These are phyloP conservation scores for Coprinopsis marcescibilis DNA, from an alignment of 768 basidiomycete species.

Conservation along the genomic window DNA sequence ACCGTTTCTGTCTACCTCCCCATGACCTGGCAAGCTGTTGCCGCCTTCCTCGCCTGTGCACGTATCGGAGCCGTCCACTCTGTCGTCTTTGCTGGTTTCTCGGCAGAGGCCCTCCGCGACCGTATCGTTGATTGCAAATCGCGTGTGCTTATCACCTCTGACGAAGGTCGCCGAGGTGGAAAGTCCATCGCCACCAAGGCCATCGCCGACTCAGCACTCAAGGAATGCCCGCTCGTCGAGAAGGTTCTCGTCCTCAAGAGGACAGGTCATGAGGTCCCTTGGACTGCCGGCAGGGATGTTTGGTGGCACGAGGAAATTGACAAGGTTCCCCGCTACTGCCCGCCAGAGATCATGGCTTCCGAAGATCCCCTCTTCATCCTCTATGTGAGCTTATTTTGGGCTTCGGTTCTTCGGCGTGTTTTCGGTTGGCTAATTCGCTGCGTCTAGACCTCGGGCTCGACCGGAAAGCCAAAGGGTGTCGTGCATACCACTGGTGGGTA, in stretches of 20 bases:
- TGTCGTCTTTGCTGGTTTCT: slow-evolving; percentile 97
- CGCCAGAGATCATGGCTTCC: slow-evolving; percentile 80
- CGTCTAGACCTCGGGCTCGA: slow-evolving; percentile 82
- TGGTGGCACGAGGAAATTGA: slow-evolving; percentile 96
- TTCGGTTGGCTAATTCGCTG: slow-evolving; percentile 7
- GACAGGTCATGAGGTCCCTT: slow-evolving; percentile 78
- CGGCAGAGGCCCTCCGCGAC: slow-evolving; percentile 89
- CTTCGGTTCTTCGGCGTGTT: neutral
- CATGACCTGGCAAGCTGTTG: slow-evolving; percentile 94
- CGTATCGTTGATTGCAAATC: slow-evolving; percentile 85
- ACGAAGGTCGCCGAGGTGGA: slow-evolving; percentile 91
- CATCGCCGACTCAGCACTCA: slow-evolving; percentile 89
- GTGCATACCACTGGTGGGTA: slow-evolving; percentile 89
- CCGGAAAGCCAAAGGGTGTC: slow-evolving; percentile 96
- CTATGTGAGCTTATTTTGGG: slow-evolving; percentile 57
- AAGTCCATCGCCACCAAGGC: slow-evolving; percentile 92
- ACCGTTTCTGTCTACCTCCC: slow-evolving; percentile 90
- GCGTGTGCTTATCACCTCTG: slow-evolving; percentile 90
- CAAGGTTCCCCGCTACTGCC: slow-evolving; percentile 83
- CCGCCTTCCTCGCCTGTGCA: slow-evolving; percentile 96
- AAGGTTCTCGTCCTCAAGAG: slow-evolving; percentile 86
- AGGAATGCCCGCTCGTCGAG: slow-evolving; percentile 78
- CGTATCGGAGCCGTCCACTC: slow-evolving; percentile 96
- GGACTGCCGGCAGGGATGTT: slow-evolving; percentile 78
- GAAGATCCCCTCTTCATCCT: slow-evolving; percentile 99